These are phyloP conservation scores for Cryptomeria japonica DNA, from an alignment of 75 land plant genomes.

Conservation along the genomic window DNA sequence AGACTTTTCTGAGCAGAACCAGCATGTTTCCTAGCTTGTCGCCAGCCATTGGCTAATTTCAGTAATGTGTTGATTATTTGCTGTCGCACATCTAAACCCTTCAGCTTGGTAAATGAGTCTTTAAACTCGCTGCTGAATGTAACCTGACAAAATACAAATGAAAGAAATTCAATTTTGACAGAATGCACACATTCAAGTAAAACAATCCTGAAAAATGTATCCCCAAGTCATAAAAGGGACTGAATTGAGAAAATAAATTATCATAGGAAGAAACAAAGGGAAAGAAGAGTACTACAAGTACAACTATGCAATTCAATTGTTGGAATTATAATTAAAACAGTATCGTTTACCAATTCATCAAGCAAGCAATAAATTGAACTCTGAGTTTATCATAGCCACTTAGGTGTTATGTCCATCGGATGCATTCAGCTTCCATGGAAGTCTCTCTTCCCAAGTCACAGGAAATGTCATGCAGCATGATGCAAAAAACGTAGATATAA, in stretches of 20 bases:
- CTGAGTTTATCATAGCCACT: neutral
- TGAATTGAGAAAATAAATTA: neutral
- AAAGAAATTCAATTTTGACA: neutral
- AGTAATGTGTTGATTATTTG: slow-evolving; percentile 29
- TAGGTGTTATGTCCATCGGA: neutral
- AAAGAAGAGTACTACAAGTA: neutral
- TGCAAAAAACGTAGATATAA: too few relatives aligned
- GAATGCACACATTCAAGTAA: neutral
- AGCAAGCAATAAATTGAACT: neutral
- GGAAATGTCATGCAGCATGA: slow-evolving; percentile 34
- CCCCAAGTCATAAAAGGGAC: neutral
- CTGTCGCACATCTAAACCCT: slow-evolving; percentile 14
- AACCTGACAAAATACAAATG: slow-evolving; percentile 27
- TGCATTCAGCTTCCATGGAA: slow-evolving; percentile 9
- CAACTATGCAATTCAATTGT: neutral
- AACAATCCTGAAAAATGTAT: neutral
- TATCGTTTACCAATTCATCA: neutral
- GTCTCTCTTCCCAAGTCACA: slow-evolving; percentile 33
- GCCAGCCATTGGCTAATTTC: slow-evolving; percentile 56
- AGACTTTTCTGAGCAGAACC: slow-evolving; percentile 22
- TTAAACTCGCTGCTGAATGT: slow-evolving; percentile 54
- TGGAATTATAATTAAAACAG: neutral
- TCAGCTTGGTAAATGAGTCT: slow-evolving; percentile 41
- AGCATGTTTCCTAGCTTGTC: slow-evolving; percentile 21
- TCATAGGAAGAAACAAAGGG: neutral